Conservation (phyloP, 2,329 filamentous ascomycete genomes). For the Mariannaea elegans region DNA sequence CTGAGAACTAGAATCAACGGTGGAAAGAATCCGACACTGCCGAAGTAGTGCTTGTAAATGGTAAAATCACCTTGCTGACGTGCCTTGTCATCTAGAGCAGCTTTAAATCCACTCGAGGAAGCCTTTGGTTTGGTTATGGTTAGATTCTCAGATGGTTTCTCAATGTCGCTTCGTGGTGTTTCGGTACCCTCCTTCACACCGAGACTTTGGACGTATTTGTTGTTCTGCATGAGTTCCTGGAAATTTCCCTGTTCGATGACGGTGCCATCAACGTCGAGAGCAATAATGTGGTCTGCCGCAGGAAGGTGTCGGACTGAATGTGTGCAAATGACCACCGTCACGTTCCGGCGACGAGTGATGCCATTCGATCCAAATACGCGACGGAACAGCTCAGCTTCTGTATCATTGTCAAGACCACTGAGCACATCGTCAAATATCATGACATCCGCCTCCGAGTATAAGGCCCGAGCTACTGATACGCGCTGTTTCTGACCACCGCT, state of each 20-base stretch:
- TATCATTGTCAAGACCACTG: conserved; percentile 55
- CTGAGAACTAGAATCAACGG: conserved; percentile 30
- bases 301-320: conserved; percentile 46
- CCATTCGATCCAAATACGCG: conserved; percentile 53
- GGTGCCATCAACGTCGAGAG: conserved; percentile 51
- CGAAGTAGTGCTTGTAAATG: conserved; percentile 49
- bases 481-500: conserved; percentile 54
- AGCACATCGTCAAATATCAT: conserved; percentile 57
- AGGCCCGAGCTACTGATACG: conserved; percentile 52
- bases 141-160: background rate
- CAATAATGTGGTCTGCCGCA: conserved; percentile 57
- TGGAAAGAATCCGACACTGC: conserved; percentile 33
- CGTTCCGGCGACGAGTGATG: conserved; percentile 47
- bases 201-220: conserved; percentile 51
- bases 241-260: conserved; percentile 53
- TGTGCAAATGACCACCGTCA: conserved; percentile 53
- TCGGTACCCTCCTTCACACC: conserved; percentile 40
- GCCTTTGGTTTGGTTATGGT: background rate
- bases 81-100: conserved; percentile 31
- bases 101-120: background rate
- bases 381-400: conserved; percentile 53
- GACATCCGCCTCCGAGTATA: conserved; percentile 52
- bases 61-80: conserved; percentile 44
- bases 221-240: conserved; percentile 39
- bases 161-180: background rate